Conservation (phyloP, 352 stramenopile genomes). For the Globisporangium solare region DNA sequence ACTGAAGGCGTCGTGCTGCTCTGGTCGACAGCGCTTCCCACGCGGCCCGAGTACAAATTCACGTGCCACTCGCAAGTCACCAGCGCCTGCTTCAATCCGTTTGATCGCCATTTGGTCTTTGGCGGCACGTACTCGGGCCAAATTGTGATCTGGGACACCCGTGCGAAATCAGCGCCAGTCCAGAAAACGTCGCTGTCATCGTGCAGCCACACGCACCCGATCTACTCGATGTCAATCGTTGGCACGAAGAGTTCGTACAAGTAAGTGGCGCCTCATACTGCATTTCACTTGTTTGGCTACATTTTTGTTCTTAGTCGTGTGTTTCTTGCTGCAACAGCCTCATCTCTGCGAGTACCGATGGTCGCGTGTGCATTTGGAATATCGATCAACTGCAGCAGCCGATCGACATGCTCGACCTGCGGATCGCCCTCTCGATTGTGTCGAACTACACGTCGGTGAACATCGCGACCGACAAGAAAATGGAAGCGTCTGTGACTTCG, state of each 20-base stretch:
- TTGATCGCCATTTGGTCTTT: conserved; percentile 82
- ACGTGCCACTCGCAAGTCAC: conserved; percentile 85
- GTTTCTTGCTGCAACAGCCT: conserved; percentile 33
- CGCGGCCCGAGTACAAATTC: conserved; percentile 80
- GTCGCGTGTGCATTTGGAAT: conserved; percentile 82
- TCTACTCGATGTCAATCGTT: conserved; percentile 82
- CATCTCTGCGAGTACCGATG: conserved; percentile 83
- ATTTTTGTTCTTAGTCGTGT: conserved; percentile 3
- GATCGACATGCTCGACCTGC: conserved; percentile 78
- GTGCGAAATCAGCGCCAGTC: conserved; percentile 73
- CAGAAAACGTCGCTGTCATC: conserved; percentile 81
- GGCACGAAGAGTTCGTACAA: conserved; percentile 79
- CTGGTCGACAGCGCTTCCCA: conserved; percentile 81
- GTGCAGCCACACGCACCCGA: conserved; percentile 82
- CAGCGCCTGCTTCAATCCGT: conserved; percentile 84
- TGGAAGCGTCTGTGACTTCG: conserved; percentile 79
- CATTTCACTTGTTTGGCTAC: not conserved
- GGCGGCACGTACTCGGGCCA: conserved; percentile 84
- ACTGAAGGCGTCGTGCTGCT: conserved; percentile 81
- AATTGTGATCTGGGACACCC: conserved; percentile 85
- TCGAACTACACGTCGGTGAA: conserved; percentile 66
- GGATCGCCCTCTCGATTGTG: conserved; percentile 75
- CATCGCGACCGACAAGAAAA: conserved; percentile 73
- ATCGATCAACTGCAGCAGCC: conserved; percentile 82
- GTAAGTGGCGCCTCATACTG: conserved; percentile 28